phyloP scores from a whole-genome alignment of 2,329 filamentous ascomycete species.

The Geosmithia flava region DNA sequence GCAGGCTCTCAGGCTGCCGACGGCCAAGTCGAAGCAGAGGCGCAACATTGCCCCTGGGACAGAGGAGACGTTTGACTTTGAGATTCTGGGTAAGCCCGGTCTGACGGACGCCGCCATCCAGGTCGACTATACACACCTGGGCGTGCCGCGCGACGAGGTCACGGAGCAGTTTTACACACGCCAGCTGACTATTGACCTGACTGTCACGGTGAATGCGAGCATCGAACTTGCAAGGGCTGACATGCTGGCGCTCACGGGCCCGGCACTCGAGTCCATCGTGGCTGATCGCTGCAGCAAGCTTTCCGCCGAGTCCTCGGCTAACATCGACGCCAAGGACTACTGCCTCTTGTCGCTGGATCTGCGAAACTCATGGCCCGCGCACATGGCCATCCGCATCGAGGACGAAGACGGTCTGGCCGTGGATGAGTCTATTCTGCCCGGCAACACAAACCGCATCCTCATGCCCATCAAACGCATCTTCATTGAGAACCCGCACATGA shows the following conservation, averaged over 20 bases:
- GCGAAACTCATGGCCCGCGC: constrained; percentile 80
- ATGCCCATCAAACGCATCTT: constrained; percentile 66
- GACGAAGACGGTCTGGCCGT: constrained; percentile 34
- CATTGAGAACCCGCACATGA: constrained; percentile 61
- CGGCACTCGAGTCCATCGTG: constrained; percentile 53
- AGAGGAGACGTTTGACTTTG: constrained; percentile 64
- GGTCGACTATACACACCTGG: constrained; percentile 78
- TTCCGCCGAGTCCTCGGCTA: constrained; percentile 12
- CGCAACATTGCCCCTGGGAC: constrained; percentile 54
- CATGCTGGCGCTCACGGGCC: constrained; percentile 57
- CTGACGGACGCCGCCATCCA: constrained; percentile 69
- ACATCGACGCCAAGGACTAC: constrained; percentile 43
- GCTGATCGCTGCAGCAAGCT: constrained; percentile 20
- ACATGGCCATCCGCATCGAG: constrained; percentile 54
- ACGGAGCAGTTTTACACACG: constrained; percentile 70
- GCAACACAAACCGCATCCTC: constrained; percentile 61
- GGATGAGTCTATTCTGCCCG: constrained; percentile 48
- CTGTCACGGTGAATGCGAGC: constrained; percentile 84
- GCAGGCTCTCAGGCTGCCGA: constrained; percentile 51
- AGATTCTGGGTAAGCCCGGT: constrained; percentile 77
- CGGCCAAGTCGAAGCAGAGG: constrained; percentile 28
- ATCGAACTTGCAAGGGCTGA: constrained; percentile 74
- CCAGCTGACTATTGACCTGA: constrained; percentile 68
- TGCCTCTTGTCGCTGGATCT: constrained; percentile 75
- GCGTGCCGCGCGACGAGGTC: constrained; percentile 53